These are phyloP conservation scores for Candida tropicalis DNA, from an alignment of 1,139 yeast genomes.

Conservation along the genomic window DNA sequence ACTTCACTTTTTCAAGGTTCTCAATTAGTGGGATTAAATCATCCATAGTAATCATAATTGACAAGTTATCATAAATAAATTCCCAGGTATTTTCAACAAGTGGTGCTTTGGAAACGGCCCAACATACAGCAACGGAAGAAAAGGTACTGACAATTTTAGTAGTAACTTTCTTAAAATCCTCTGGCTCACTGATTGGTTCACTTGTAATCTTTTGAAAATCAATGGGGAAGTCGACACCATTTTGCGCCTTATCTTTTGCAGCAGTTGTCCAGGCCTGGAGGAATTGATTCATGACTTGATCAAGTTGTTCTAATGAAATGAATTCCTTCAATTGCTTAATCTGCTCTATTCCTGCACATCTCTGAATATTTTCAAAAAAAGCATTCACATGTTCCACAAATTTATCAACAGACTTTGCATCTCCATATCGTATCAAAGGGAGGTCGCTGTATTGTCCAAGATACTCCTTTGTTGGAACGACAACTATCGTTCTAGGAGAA, in stretches of 20 bases:
- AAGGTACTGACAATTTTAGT: too few species aligned
- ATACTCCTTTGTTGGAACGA: conserved; percentile 1
- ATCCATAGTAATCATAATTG: conserved; percentile 7
- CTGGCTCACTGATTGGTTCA: background rate
- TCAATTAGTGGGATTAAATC: background rate
- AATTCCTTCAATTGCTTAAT: background rate
- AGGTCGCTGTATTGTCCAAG: conserved; percentile 5
- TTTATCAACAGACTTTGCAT: conserved; percentile 5
- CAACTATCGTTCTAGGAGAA: conserved; percentile 3
- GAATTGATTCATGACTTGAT: background rate
- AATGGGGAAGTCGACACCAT: background rate
- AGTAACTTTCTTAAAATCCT: too few species aligned
- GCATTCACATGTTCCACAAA: conserved; percentile 2
- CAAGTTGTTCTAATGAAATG: background rate
- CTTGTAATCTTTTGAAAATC: background rate
- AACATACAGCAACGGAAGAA: too few species aligned
- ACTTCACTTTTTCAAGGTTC: background rate
- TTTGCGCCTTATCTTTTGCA: background rate
- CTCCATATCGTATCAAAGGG: conserved; percentile 8
- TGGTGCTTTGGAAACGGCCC: background rate
- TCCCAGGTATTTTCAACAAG: background rate
- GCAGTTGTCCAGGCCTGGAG: background rate
- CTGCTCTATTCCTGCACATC: background rate
- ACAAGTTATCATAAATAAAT: conserved; percentile 3
- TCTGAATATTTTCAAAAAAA: conserved; percentile 4